Evolutionary conservation across 257 asterid species (phyloP).

Genomic region (Fraxinus excelsior): DNA sequence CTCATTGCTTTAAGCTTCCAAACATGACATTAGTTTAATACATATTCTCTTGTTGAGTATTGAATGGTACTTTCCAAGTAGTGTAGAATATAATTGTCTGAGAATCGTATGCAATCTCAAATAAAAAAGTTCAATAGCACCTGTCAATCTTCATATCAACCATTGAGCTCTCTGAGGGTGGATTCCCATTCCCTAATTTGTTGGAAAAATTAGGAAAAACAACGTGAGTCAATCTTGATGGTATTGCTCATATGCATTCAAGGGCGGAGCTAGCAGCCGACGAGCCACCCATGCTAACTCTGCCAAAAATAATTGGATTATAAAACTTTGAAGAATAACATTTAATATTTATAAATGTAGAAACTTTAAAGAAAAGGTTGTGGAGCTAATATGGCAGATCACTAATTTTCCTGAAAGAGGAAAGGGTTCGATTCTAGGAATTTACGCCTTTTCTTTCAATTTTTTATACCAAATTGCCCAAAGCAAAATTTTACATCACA

Average conservation of each 20-base stretch:
- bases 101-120: conserved; percentile 20
- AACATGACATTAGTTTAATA: conserved; percentile 30
- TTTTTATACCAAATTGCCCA: too few relatives aligned
- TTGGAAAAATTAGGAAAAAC: background rate
- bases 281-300: too few relatives aligned
- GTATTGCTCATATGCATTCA: background rate
- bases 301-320: too few relatives aligned
- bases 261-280: too few relatives aligned
- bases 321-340: too few relatives aligned
- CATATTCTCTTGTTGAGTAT: conserved; percentile 29
- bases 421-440: too few relatives aligned
- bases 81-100: conserved; percentile 13
- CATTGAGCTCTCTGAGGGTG: conserved; percentile 5
- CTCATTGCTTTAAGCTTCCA: conserved; percentile 12
- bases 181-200: conserved; percentile 9
- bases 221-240: conserved; percentile 13
- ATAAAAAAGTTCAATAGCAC: conserved; percentile 10
- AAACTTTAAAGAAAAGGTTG: too few relatives aligned
- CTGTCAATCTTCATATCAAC: conserved; percentile 4
- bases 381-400: too few relatives aligned
- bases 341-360: too few relatives aligned
- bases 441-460: too few relatives aligned
- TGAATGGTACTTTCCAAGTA: conserved; percentile 16
- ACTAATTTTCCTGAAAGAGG: too few relatives aligned
- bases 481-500: too few relatives aligned